A percentile compares a stretch with the other conserved stretches of the same genome.
These are phyloP conservation scores for Cystofilobasidium macerans DNA, from an alignment of 768 basidiomycete genomes.

Conservation along the genomic window DNA sequence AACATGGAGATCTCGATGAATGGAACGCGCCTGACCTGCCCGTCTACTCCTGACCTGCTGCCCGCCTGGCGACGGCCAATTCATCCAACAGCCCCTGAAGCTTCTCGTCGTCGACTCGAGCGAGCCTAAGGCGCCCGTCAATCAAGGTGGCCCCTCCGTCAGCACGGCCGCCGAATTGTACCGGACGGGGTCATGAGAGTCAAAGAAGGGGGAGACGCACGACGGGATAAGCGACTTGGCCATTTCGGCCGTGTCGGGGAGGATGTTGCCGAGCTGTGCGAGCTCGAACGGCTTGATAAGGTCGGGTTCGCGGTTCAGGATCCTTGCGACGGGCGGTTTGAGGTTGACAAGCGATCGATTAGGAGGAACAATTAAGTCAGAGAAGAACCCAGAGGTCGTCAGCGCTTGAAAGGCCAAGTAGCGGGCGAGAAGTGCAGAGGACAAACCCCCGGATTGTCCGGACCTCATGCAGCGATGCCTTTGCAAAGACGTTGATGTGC, in stretches of 20 bases:
- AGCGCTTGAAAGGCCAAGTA: background rate
- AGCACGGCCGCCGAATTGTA: too few relatives aligned
- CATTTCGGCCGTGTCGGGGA: slow-evolving; percentile 77
- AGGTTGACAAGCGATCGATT: background rate
- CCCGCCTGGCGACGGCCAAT: slow-evolving; percentile 66
- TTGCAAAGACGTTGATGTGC: slow-evolving; percentile 81
- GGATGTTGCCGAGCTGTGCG: slow-evolving; percentile 82
- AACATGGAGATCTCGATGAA: too few relatives aligned
- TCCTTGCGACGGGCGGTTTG: slow-evolving; percentile 48
- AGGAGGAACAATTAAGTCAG: too few relatives aligned
- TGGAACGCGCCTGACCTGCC: too few relatives aligned
- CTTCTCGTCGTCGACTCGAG: slow-evolving; percentile 77
- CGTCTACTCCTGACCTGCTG: background rate
- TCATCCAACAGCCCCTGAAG: slow-evolving; percentile 72
- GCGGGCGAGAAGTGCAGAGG: background rate
- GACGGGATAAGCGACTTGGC: slow-evolving; percentile 85
- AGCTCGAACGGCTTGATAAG: slow-evolving; percentile 75
- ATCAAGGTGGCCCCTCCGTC: too few relatives aligned
- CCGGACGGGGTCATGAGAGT: too few relatives aligned
- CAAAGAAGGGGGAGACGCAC: slow-evolving; percentile 39
- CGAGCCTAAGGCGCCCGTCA: slow-evolving; percentile 62
- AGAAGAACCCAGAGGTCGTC: too few relatives aligned
- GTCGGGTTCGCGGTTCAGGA: slow-evolving; percentile 62
- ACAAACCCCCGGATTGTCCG: slow-evolving; percentile 76
- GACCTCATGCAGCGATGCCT: slow-evolving; percentile 63